Conservation (phyloP, 257 asterid genomes). For the Nicotiana tomentosiformis region DNA sequence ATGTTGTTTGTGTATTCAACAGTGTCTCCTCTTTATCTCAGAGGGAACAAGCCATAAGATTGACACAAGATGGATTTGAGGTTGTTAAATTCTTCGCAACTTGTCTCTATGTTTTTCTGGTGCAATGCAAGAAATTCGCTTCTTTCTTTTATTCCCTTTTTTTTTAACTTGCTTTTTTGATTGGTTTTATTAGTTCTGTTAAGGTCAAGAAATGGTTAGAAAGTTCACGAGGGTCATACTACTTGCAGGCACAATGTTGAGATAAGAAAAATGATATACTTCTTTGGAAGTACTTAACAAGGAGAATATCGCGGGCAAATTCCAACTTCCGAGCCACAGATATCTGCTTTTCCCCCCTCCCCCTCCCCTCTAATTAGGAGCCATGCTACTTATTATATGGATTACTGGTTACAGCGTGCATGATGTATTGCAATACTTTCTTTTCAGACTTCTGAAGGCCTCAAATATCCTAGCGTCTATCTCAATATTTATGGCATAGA, state of each 20-base stretch:
- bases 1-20: slow-evolving; percentile 60
- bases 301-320: not conserved
- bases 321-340: not conserved
- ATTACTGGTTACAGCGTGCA: not conserved
- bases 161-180: not conserved
- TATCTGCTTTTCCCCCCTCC: not conserved
- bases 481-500: not conserved
- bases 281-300: not conserved
- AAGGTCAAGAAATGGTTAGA: not conserved
- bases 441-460: not conserved
- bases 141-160: not conserved
- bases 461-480: not conserved
- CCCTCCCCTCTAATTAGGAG: not conserved
- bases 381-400: not conserved
- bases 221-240: not conserved
- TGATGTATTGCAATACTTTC: not conserved
- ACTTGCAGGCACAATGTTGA: not conserved
- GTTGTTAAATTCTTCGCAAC: slow-evolving; percentile 20
- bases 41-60: slow-evolving; percentile 60
- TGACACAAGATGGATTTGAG: slow-evolving; percentile 74
- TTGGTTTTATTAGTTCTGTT: not conserved
- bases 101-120: not conserved
- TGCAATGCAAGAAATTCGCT: not conserved
- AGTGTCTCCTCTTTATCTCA: slow-evolving; percentile 55
- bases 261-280: not conserved